Conservation (phyloP, 495 filamentous ascomycete genomes). For the Umbilicaria muhlenbergii region DNA sequence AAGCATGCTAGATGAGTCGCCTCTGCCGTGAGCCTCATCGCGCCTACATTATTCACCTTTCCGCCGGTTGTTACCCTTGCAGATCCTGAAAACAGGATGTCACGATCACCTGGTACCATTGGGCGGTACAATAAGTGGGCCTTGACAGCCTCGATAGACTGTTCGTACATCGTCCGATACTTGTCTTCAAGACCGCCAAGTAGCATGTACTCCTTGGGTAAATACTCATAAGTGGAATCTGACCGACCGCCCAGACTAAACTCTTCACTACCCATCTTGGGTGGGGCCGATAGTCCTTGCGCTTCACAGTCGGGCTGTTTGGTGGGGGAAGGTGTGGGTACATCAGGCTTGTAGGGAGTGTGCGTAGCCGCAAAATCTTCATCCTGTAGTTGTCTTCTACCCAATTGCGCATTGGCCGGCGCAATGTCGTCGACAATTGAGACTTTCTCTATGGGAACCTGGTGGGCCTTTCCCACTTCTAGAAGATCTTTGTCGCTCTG, state of each 20-base stretch:
- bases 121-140: constrained; percentile 72
- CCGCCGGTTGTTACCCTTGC: constrained; percentile 24
- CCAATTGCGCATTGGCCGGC: no score
- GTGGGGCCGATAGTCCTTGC: constrained; percentile 31
- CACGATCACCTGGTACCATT: constrained; percentile 55
- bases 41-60: neutral
- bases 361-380: no score
- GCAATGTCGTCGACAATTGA: no score
- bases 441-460: no score
- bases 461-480: no score
- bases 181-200: constrained; percentile 70
- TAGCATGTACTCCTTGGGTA: constrained; percentile 64
- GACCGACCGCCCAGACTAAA: constrained; percentile 58
- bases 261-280: constrained; percentile 7
- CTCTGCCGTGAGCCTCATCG: constrained; percentile 25
- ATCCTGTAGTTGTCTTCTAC: no score
- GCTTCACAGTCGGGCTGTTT: constrained; percentile 29
- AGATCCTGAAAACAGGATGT: constrained; percentile 59
- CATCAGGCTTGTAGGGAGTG: no score
- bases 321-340: no score
- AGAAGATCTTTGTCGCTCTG: no score
- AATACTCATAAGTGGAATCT: constrained; percentile 90
- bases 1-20: constrained; percentile 78
- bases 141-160: constrained; percentile 50
- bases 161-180: constrained; percentile 70